Conservation (phyloP, 2,329 filamentous ascomycete species). For the Chaetomiaceae sp. region DNA sequence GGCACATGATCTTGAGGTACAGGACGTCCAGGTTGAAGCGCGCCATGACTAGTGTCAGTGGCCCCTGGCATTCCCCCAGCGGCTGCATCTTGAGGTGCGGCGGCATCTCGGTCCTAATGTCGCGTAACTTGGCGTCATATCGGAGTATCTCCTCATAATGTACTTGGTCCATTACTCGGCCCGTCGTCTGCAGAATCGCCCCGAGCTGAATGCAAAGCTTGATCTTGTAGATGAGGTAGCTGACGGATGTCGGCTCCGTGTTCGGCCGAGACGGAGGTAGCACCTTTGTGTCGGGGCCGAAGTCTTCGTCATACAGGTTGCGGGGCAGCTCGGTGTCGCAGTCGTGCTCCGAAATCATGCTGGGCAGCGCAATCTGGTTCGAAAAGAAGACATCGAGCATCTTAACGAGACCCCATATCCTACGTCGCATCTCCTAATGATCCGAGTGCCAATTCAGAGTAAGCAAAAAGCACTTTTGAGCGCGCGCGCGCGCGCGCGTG, state of each 20-base stretch:
- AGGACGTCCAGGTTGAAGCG: conserved; percentile 78
- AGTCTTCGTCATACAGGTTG: conserved; percentile 77
- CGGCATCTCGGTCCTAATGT: conserved; percentile 62
- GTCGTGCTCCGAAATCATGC: conserved; percentile 67
- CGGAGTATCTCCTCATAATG: conserved; percentile 60
- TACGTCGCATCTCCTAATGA: conserved; percentile 59
- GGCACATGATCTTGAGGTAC: conserved; percentile 81
- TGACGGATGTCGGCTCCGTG: conserved; percentile 67
- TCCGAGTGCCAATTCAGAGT: not conserved
- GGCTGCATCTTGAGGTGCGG: conserved; percentile 71
- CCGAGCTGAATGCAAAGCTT: conserved; percentile 63
- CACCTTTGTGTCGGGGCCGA: conserved; percentile 60
- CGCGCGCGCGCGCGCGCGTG: too few relatives aligned
- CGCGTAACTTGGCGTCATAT: conserved; percentile 55
- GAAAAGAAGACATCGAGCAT: conserved; percentile 73
- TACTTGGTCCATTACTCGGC: conserved; percentile 47
- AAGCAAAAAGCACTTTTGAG: too few relatives aligned
- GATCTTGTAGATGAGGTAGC: conserved; percentile 72
- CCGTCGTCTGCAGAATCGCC: conserved; percentile 61
- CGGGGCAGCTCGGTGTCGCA: conserved; percentile 69
- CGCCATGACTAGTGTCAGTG: conserved; percentile 78
- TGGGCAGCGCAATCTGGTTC: conserved; percentile 60
- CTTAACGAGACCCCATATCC: conserved; percentile 64
- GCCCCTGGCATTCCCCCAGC: conserved; percentile 69
- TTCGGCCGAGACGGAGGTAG: conserved; percentile 62